Percentiles rank a stretch among this genome's conserved stretches.
Evolutionary conservation across 441 rosid species (phyloP).

Genomic region (Erodium trifolium): DNA sequence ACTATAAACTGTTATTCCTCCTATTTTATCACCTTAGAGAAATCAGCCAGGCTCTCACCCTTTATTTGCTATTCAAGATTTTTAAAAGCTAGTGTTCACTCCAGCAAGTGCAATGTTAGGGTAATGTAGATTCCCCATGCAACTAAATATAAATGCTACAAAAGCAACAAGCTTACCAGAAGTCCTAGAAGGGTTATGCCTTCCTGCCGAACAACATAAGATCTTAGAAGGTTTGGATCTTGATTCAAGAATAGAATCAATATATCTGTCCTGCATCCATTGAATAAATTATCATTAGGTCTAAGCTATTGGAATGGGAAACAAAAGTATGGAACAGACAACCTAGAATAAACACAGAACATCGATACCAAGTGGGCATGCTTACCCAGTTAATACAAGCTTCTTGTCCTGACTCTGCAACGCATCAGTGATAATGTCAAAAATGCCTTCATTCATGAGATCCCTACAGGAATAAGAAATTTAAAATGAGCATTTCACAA

Average conservation of each 20-base stretch:
- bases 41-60: not conserved
- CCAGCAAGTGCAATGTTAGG: not conserved
- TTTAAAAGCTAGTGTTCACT: not conserved
- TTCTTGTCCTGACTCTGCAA: constrained; percentile 83
- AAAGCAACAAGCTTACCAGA: constrained; percentile 46
- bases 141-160: constrained; percentile 5
- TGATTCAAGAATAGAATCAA: constrained; percentile 92
- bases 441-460: constrained; percentile 78
- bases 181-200: constrained; percentile 75
- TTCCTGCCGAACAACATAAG: constrained; percentile 79
- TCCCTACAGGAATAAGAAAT: constrained; percentile 49
- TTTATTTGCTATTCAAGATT: not conserved
- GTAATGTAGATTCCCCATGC: not conserved
- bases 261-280: constrained; percentile 99
- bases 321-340: constrained; percentile 3
- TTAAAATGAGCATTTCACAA: not conserved
- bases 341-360: not conserved
- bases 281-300: constrained; percentile 35
- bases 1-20: not conserved
- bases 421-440: constrained; percentile 71
- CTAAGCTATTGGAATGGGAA: constrained; percentile 16
- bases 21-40: not conserved
- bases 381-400: constrained; percentile 89
- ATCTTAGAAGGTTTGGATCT: constrained; percentile 91
- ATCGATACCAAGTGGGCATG: constrained; percentile 20